Evolutionary conservation across 2,329 filamentous ascomycete species (phyloP), one percentile per base, ranked within the genome.

Genomic region (Pseudocercospora fijiensis): DNA sequence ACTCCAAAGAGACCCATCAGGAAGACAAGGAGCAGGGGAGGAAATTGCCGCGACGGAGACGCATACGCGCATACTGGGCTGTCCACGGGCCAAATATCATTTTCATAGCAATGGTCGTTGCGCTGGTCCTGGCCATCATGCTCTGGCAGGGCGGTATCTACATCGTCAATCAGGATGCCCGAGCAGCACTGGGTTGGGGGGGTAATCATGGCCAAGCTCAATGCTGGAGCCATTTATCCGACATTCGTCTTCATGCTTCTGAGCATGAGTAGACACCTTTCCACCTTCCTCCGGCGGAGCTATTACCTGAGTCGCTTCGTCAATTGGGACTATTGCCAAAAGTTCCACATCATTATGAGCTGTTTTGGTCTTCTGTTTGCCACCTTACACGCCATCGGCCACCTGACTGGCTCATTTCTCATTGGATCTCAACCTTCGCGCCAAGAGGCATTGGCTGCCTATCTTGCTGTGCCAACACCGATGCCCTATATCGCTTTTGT

Each of bases 201-300:
- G 5, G 79, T 84, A 7, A 81, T 84, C 3, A 70, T 86, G 57
- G 81, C 84, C 3, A 86, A 86, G 72, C 80, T 82, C 0, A 81
- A 77, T 49, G 83, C 84, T 9, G 85, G 85, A 3, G 80, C 82
- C 0, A 69, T 86, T 0, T 86, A 85, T 56, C 83, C 84, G 18
- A 85, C 83, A 1, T 79, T 86, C 61, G 86, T 86, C 74, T 85
- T 86, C 67, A 76, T 86, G 62, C 77, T 86, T 6, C 74, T 86
- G 4, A 85, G 82, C 69, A 86, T 86, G 84, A 85, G 82, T 13
- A 76, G 84, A 27, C 85, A 83, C 74, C 79, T 85, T 20, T 80
- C 84, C 1, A 86, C 84, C 0, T 81, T 80, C 60, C 71, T 85
- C 43, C 78, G 84, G 16, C 75, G 80, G n/a, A 83, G 78, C 10